Evolutionary conservation across 768 basidiomycete genomes (phyloP), one percentile per base, ranked within the genome.

Genomic region (Galerina marginata): DNA sequence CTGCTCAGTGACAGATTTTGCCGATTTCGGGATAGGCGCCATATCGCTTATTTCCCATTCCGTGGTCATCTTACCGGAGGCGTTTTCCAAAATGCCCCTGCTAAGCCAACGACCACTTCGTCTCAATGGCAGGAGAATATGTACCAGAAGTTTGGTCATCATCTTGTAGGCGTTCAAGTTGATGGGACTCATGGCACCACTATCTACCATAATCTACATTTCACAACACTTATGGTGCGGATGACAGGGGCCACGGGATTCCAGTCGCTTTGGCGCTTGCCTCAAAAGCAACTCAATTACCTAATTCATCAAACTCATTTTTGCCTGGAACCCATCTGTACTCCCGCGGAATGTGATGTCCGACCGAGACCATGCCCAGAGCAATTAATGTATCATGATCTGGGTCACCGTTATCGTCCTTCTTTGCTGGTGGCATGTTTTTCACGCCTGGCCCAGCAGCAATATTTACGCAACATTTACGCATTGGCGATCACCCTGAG

Each of bases 361-460:
- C 16, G 48, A 49, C 37, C 25, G 29, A 10, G 48, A 49, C 29
- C 16, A 23, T 33, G 48, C 48, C 12, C 48, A 49, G 14, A 49
- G 29, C 4, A 49, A 49, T 33, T 12, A 12, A 4, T 6, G 12
- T n/a, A n/a, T 33, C 5, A n/a, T 4, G 4, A 26, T 20, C 4
- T 65, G 55, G 47, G 56, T 56, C 0, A 36, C 38, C 6, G 33
- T 67, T 0, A 40, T 14, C 0, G 37, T 71, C 9, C 51, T 65
- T 2, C 56, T 73, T 1, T 73, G 72, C 60, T 71, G 70, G 69
- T 73, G 71, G 73, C 73, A 73, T 49, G 69, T 73, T 42, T 67
- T 73, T 26, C 73, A 73, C 50, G 66, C 70, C 1, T 73, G 71
- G 72, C 69, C 20, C 20, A 20, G 20, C 20, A 20, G 20, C 20